Conservation (phyloP, 306 rosid genomes). For the Quercus glauca region DNA sequence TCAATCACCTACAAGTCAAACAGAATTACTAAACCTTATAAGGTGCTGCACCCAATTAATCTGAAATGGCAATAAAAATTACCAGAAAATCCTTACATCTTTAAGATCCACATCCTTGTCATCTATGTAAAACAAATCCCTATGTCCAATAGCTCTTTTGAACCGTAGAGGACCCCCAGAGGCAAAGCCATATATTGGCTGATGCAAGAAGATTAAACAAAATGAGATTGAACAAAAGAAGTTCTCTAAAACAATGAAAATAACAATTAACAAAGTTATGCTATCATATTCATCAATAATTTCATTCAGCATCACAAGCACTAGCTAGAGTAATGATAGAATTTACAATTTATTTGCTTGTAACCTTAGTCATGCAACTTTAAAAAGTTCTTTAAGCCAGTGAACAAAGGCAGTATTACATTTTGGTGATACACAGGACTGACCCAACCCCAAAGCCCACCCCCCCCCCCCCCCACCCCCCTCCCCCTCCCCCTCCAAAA, state of each 20-base stretch:
- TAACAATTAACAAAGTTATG: background rate
- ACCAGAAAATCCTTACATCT: slow-evolving; percentile 61
- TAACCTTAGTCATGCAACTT: background rate
- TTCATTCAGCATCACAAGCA: background rate
- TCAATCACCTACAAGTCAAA: slow-evolving; percentile 56
- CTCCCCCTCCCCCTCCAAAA: background rate
- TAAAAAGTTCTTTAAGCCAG: background rate
- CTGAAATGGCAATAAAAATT: slow-evolving; percentile 17
- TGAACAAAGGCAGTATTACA: background rate
- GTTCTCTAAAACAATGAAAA: slow-evolving; percentile 19
- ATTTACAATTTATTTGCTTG: background rate
- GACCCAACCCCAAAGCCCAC: background rate
- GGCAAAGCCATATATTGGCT: slow-evolving; percentile 85
- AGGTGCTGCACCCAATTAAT: slow-evolving; percentile 13
- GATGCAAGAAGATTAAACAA: slow-evolving; percentile 29
- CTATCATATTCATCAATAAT: background rate
- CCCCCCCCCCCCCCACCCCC: too few species aligned
- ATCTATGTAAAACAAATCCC: slow-evolving; percentile 82
- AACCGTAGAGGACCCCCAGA: slow-evolving; percentile 68
- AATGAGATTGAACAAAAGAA: background rate
- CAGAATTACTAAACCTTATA: slow-evolving; percentile 9
- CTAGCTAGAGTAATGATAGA: background rate
- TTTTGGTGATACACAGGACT: background rate
- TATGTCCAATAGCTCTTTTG: slow-evolving; percentile 82
- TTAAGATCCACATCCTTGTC: slow-evolving; percentile 89